Evolutionary conservation across 2,329 filamentous ascomycete species (phyloP).

Genomic region (Colletotrichum sidae): DNA sequence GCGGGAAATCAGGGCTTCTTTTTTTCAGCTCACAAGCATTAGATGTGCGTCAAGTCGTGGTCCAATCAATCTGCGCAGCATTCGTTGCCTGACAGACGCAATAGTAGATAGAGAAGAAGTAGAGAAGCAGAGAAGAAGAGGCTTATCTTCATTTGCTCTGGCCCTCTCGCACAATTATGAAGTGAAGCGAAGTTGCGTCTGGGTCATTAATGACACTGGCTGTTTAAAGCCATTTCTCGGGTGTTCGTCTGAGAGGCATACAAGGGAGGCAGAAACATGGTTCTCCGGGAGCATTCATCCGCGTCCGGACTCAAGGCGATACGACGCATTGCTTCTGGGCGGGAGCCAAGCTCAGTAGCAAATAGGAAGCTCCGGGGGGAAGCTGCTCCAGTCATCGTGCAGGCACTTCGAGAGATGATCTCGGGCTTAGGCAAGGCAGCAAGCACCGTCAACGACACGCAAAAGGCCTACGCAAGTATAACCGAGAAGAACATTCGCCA

Average conservation of each 20-base stretch:
- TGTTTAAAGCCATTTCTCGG: too few species aligned
- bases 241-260: neutral
- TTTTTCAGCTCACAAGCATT: conserved; percentile 29
- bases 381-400: too few species aligned
- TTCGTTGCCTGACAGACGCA: neutral
- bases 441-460: too few species aligned
- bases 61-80: neutral
- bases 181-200: too few species aligned
- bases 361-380: neutral
- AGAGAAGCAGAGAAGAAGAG: neutral
- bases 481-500: neutral
- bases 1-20: conserved; percentile 31
- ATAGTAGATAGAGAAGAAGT: too few species aligned
- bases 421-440: too few species aligned
- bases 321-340: conserved; percentile 2
- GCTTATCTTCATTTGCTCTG: neutral
- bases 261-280: conserved; percentile 22
- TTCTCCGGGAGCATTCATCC: conserved; percentile 14
- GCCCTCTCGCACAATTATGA: neutral
- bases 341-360: neutral
- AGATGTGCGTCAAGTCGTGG: neutral
- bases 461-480: neutral
- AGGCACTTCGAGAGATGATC: too few species aligned
- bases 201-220: too few species aligned
- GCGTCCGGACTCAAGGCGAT: conserved; percentile 16